These are phyloP conservation scores for Suillus sp. DNA, from an alignment of 768 basidiomycete genomes.

Conservation along the genomic window DNA sequence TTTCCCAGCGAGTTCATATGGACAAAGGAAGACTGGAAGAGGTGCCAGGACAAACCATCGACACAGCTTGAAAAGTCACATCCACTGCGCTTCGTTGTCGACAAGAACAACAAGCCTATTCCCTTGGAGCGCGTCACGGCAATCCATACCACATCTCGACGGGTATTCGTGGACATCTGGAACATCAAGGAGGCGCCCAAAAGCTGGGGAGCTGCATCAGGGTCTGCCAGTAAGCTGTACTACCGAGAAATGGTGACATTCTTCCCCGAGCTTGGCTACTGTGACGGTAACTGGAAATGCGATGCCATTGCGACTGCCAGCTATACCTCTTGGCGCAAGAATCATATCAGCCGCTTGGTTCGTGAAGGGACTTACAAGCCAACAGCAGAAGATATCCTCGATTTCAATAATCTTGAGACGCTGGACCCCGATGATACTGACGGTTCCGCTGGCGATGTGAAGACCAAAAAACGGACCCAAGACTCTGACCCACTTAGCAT, in stretches of 20 bases:
- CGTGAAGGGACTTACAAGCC: neutral
- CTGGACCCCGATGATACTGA: neutral
- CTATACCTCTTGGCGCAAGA: neutral
- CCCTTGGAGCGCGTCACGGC: neutral
- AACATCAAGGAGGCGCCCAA: neutral
- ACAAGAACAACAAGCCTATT: neutral
- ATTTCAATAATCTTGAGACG: neutral
- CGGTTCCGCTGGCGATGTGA: too few relatives aligned
- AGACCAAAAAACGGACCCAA: neutral
- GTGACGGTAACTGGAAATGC: neutral
- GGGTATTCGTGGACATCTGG: neutral
- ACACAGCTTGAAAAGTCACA: neutral
- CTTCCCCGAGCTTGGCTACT: neutral
- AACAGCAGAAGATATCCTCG: neutral
- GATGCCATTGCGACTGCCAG: neutral
- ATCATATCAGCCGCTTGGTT: neutral
- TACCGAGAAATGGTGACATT: neutral
- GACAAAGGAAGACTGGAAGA: neutral
- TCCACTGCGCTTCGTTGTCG: neutral
- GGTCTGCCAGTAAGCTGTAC: neutral
- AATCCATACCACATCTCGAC: neutral
- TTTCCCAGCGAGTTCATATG: neutral
- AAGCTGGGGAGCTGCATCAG: neutral
- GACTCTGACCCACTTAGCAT: neutral
- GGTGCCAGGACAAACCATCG: neutral